Conservation (phyloP, 345 rosid genomes). For the Erodium maritimum region DNA sequence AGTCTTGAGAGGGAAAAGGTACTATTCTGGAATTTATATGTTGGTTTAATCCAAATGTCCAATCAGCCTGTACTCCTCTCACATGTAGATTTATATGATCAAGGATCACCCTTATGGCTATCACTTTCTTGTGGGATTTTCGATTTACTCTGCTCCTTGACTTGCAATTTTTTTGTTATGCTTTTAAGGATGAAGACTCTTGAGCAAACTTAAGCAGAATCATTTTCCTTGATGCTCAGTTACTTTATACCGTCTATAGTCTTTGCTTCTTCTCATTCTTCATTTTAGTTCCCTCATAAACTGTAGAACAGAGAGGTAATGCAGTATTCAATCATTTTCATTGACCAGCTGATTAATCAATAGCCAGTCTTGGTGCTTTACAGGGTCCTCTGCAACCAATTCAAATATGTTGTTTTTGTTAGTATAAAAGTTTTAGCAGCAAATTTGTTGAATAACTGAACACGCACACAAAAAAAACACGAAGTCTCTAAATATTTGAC, state of each 20-base stretch:
- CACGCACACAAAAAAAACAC: not conserved
- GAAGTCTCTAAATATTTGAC: not conserved
- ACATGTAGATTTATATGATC: not conserved
- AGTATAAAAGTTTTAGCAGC: not conserved
- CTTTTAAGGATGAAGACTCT: no score
- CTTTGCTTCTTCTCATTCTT: not conserved
- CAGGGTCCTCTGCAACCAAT: not conserved
- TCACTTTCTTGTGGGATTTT: no score
- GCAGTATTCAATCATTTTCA: not conserved
- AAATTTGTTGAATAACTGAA: not conserved
- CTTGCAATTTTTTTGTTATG: no score
- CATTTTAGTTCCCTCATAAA: not conserved
- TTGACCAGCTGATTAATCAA: not conserved
- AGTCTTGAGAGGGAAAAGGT: constrained; percentile 98
- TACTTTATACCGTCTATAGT: not conserved
- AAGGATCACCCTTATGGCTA: no score
- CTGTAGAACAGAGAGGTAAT: not conserved
- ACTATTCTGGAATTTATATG: constrained; percentile 3
- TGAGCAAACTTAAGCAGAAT: no score
- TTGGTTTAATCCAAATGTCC: not conserved
- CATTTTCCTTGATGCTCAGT: not conserved
- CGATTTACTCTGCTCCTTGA: no score
- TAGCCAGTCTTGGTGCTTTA: not conserved
- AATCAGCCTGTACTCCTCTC: no score
- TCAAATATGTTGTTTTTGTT: no score